Conservation (phyloP, 805 yeast genomes). For the Lachancea fermentati region DNA sequence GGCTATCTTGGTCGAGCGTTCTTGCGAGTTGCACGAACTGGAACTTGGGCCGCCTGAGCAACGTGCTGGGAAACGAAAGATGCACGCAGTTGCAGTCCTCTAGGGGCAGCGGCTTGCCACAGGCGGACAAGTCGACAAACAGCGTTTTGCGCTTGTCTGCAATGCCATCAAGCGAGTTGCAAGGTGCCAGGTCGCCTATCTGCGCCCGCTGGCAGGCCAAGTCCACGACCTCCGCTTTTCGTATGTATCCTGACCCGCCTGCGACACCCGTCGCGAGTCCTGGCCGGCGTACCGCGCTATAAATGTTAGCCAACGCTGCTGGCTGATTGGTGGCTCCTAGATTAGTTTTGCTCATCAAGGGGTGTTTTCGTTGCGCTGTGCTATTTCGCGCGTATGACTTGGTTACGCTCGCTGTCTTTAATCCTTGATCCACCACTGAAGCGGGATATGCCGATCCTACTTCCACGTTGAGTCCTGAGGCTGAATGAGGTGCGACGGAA, state of each 20-base stretch:
- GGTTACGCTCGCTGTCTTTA: neutral
- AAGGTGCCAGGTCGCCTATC: neutral
- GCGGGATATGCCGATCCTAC: neutral
- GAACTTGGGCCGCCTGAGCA: constrained; percentile 28
- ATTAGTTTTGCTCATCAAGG: neutral
- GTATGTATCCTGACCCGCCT: neutral
- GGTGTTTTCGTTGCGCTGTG: neutral
- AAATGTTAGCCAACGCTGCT: neutral
- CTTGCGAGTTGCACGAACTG: constrained; percentile 25
- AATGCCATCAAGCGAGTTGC: neutral
- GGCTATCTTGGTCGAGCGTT: constrained; percentile 14
- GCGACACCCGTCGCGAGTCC: neutral
- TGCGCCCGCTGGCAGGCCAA: neutral
- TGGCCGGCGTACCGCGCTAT: neutral
- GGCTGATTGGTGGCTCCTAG: neutral
- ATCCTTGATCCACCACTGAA: neutral
- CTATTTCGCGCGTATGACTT: too few relatives aligned
- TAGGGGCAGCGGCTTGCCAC: constrained; percentile 15
- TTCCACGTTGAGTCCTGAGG: neutral
- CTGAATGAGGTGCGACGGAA: neutral
- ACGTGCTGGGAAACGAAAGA: constrained; percentile 29
- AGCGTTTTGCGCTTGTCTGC: constrained; percentile 8
- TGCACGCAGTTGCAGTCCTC: constrained; percentile 21
- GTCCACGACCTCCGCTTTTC: neutral
- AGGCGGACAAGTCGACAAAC: constrained; percentile 21